These are phyloP conservation scores for Daedaleopsis sinensis DNA, from an alignment of 768 basidiomycete genomes.

Conservation along the genomic window DNA sequence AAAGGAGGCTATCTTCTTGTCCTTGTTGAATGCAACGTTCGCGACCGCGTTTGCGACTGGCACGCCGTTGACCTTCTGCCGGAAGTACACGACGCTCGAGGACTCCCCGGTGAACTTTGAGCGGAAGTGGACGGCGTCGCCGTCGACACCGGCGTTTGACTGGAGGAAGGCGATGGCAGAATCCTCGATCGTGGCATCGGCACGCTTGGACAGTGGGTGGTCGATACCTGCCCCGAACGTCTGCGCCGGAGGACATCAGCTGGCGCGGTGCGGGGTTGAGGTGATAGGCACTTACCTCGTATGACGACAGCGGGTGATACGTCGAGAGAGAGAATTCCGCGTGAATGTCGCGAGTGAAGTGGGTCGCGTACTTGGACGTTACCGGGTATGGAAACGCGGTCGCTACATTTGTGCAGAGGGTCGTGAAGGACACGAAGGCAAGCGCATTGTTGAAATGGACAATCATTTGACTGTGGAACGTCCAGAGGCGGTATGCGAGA, in stretches of 20 bases:
- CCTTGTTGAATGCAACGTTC: slow-evolving; percentile 47
- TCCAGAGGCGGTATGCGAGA: no score
- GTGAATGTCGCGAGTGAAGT: slow-evolving; percentile 26
- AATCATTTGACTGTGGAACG: neutral
- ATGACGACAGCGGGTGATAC: slow-evolving; percentile 31
- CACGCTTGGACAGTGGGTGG: slow-evolving; percentile 30
- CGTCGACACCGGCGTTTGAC: slow-evolving; percentile 23
- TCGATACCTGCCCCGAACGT: slow-evolving; percentile 30
- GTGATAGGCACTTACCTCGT: slow-evolving; percentile 21
- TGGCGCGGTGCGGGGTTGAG: no score
- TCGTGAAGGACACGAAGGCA: slow-evolving; percentile 17
- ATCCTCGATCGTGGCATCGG: slow-evolving; percentile 23
- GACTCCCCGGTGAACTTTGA: slow-evolving; percentile 26
- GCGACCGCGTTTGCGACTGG: slow-evolving; percentile 45
- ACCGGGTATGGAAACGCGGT: slow-evolving; percentile 14
- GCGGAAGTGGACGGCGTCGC: slow-evolving; percentile 20
- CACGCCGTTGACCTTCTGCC: slow-evolving; percentile 35
- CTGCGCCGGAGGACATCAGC: slow-evolving; percentile 7
- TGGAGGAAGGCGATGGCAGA: slow-evolving; percentile 28
- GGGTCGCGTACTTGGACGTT: slow-evolving; percentile 28
- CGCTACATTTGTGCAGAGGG: slow-evolving; percentile 14
- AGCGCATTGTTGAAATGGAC: slow-evolving; percentile 17
- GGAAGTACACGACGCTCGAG: slow-evolving; percentile 25
- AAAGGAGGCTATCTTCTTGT: slow-evolving; percentile 45
- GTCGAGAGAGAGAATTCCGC: slow-evolving; percentile 27